Evolutionary conservation across 306 rosid genomes (phyloP).

Genomic region (Astragalus glycyphyllos): DNA sequence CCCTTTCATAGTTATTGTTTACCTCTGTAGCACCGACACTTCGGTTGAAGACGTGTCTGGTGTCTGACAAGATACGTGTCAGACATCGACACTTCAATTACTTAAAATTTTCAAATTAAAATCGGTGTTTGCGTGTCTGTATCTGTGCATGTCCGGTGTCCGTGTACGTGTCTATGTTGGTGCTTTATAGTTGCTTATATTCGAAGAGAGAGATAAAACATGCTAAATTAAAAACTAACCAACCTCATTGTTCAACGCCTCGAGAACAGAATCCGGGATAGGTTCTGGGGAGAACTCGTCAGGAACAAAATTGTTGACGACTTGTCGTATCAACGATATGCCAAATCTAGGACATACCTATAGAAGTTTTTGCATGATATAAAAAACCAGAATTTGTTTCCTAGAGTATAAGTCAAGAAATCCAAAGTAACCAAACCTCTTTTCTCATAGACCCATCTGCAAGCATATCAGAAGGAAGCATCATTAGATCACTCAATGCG

Average conservation of each 20-base stretch:
- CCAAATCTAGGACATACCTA: conserved; percentile 86
- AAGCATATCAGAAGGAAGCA: conserved; percentile 87
- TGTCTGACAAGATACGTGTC: no score
- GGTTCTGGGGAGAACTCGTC: conserved; percentile 89
- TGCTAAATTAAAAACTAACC: conserved; percentile 36
- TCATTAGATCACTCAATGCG: conserved; percentile 87
- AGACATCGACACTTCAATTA: no score
- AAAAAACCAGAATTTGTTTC: background rate
- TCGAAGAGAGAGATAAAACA: conserved; percentile 5
- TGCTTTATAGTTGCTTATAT: background rate
- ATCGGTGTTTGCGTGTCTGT: no score
- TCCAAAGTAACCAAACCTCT: no score
- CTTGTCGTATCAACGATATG: conserved; percentile 65
- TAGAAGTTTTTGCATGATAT: conserved; percentile 7
- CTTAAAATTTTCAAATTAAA: no score
- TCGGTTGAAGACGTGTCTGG: no score
- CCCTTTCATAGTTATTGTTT: background rate
- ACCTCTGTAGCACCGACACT: no score
- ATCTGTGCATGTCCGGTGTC: no score
- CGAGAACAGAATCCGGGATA: conserved; percentile 64
- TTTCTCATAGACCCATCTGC: conserved; percentile 64
- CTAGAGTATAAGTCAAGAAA: no score
- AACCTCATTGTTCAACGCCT: conserved; percentile 73
- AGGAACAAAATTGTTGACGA: conserved; percentile 77
- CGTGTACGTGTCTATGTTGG: background rate